phyloP scores from a whole-genome alignment of 108 stramenopile species.

The Aureococcus anophagefferens region DNA sequence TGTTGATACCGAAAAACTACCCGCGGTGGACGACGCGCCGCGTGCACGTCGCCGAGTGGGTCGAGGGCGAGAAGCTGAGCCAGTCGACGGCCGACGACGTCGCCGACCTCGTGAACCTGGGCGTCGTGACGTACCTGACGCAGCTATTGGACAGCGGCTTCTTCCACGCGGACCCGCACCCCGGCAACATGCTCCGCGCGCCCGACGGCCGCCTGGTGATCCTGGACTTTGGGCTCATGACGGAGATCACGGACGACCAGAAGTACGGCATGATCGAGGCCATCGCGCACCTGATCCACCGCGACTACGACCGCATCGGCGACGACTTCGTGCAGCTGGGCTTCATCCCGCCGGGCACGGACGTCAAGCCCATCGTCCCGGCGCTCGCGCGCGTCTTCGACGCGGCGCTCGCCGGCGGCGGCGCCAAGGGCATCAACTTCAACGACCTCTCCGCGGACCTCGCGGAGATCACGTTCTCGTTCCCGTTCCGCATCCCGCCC shows the following conservation, averaged over 20 bases:
- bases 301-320: conserved; percentile 82
- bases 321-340: conserved; percentile 85
- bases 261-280: conserved; percentile 92
- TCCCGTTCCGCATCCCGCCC: conserved; percentile 73
- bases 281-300: conserved; percentile 79
- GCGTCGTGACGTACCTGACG: conserved; percentile 82
- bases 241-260: conserved; percentile 80
- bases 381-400: conserved; percentile 84
- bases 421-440: conserved; percentile 88
- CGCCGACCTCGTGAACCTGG: conserved; percentile 78
- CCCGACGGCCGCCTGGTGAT: conserved; percentile 78
- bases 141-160: conserved; percentile 76
- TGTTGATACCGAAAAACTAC: conserved; percentile 74
- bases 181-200: conserved; percentile 83
- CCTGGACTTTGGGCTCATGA: conserved; percentile 91
- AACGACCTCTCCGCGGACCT: conserved; percentile 81
- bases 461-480: conserved; percentile 84
- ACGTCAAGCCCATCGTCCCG: conserved; percentile 78
- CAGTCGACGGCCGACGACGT: conserved; percentile 80
- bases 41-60: conserved; percentile 91
- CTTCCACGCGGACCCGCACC: conserved; percentile 68
- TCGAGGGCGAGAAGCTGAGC: conserved; percentile 84
- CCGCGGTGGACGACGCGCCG: conserved; percentile 71
- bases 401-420: conserved; percentile 85
- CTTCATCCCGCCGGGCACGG: conserved; percentile 78